Base-by-base conservation (phyloP, 164 flowering plant species). In the Nelumbo lutea region DNA sequence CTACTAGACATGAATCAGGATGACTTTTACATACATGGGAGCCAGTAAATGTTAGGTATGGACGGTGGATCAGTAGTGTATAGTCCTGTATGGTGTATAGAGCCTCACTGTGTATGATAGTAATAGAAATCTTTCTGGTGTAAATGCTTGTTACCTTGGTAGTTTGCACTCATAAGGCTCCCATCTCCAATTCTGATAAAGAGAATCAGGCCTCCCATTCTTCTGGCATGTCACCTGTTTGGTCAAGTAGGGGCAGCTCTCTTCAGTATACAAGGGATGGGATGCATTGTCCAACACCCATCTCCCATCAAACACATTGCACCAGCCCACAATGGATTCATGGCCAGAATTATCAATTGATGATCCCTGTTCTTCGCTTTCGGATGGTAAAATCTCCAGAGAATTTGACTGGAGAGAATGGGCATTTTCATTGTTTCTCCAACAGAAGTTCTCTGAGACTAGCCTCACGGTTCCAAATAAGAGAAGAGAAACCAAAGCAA, bases 181-280 rank as follows among this genome's bases (percentile, higher is more conserved):
- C 99, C 97, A 95, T 81, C 87, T 90, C 98, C 98, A 94, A 38
- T 86, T 85, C 79, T 87, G 89, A 66, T 94, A 94, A 15, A 75
- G 70, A 69, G 94, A 84, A 86, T 94, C 98, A 53, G 94, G 88
- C 66, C 96, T 83, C 2, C 98, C 97, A 77, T 91, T 91, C 70
- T 73, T 86, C 56, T 72, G 79, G 74, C 98, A 91, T 71, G 94
- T 85, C 53, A 86, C 87, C 70, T 88, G 93, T 44, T 85, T 83
- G 39, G 87, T 90, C 76, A 94, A 78, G 77, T 79, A 90, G 65
- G 93, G 87, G 66, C 97, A 94, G 58, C 79, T 78, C 62, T 83
- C 81, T 78, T 93, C 96, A 56, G 56, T 72, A 68, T 93, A 91
- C 27, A 86, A 75, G 14, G 96, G 97, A 55, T 78, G 76, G 0